phyloP scores from a whole-genome alignment of 441 rosid species.

The Bruguiera hainesii region DNA sequence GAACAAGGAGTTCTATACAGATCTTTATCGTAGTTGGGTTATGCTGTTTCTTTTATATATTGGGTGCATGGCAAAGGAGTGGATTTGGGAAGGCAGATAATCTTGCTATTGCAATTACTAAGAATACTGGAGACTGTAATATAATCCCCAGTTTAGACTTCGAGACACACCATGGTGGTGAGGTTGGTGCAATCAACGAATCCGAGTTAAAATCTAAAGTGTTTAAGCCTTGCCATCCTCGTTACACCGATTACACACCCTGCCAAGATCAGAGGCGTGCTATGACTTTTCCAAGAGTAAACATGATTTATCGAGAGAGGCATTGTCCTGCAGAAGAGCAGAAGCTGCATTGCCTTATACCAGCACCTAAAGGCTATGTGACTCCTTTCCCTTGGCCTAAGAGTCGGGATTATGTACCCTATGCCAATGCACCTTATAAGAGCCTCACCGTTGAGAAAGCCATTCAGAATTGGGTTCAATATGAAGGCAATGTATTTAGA shows the following conservation, averaged over 20 bases:
- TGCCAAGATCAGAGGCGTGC: conserved; percentile 96
- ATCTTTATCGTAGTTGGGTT: conserved; percentile 72
- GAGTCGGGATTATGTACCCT: conserved; percentile 95
- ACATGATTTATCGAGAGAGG: conserved; percentile 86
- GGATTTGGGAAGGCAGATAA: conserved; percentile 99
- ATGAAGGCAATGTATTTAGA: conserved; percentile 87
- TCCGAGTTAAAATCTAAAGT: conserved; percentile 51
- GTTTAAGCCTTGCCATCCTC: conserved; percentile 61
- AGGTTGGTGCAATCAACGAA: conserved; percentile 36
- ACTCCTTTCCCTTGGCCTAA: conserved; percentile 98
- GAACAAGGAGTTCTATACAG: conserved; percentile 82
- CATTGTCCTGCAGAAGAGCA: conserved; percentile 72
- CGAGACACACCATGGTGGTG: conserved; percentile 89
- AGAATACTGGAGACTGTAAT: conserved; percentile 79
- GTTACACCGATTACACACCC: conserved; percentile 83
- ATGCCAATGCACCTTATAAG: conserved; percentile 95
- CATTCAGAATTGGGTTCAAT: conserved; percentile 98
- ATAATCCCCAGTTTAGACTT: conserved; percentile 67
- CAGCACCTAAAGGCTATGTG: conserved; percentile 90
- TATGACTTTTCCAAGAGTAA: conserved; percentile 92
- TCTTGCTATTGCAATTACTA: conserved; percentile 80
- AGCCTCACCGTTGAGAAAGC: conserved; percentile 98
- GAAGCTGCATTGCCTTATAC: conserved; percentile 77
- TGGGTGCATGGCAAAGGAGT: conserved; percentile 98
- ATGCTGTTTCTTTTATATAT: conserved; percentile 86